Percentiles rank a stretch among this genome's conserved stretches.
Conservation (phyloP, 2,329 filamentous ascomycete genomes). For the Parastagonospora nodorum region DNA sequence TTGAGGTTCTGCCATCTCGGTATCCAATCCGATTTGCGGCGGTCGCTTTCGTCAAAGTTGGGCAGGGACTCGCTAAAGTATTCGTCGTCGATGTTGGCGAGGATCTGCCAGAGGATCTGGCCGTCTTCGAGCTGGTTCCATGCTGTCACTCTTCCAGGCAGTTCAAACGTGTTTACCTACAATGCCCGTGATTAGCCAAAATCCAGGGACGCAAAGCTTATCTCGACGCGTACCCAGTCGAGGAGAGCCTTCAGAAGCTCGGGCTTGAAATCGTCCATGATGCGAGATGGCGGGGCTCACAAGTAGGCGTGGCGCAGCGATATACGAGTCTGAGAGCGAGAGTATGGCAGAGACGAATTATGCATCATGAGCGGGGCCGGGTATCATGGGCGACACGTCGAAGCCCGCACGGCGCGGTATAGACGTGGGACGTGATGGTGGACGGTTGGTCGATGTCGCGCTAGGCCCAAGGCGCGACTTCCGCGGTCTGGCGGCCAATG, state of each 20-base stretch:
- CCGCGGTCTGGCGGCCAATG: slow-evolving; percentile 3
- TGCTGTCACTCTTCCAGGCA: slow-evolving; percentile 41
- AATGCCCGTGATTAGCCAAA: slow-evolving; percentile 7
- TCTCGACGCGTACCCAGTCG: slow-evolving; percentile 41
- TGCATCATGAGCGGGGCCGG: slow-evolving; percentile 37
- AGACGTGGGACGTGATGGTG: slow-evolving; percentile 32
- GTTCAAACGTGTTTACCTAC: slow-evolving; percentile 53
- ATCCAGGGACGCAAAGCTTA: not conserved
- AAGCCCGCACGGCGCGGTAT: slow-evolving; percentile 13
- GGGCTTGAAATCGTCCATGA: slow-evolving; percentile 48
- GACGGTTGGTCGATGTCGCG: slow-evolving; percentile 21
- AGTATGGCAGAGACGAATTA: slow-evolving; percentile 18
- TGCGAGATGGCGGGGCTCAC: slow-evolving; percentile 19
- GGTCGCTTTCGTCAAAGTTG: slow-evolving; percentile 49
- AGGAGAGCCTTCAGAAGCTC: slow-evolving; percentile 47
- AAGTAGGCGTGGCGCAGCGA: slow-evolving; percentile 17
- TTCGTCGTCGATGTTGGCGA: slow-evolving; percentile 53
- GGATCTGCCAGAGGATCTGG: slow-evolving; percentile 54
- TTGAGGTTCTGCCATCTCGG: slow-evolving; percentile 60
- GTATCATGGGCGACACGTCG: slow-evolving; percentile 15
- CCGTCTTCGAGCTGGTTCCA: slow-evolving; percentile 55
- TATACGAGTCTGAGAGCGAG: slow-evolving; percentile 17
- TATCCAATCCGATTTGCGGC: slow-evolving; percentile 54
- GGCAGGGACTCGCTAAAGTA: slow-evolving; percentile 57
- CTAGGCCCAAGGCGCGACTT: slow-evolving; percentile 21